These are phyloP conservation scores for Gentiana macrophylla DNA, from an alignment of 257 asterid species.

Conservation along the genomic window DNA sequence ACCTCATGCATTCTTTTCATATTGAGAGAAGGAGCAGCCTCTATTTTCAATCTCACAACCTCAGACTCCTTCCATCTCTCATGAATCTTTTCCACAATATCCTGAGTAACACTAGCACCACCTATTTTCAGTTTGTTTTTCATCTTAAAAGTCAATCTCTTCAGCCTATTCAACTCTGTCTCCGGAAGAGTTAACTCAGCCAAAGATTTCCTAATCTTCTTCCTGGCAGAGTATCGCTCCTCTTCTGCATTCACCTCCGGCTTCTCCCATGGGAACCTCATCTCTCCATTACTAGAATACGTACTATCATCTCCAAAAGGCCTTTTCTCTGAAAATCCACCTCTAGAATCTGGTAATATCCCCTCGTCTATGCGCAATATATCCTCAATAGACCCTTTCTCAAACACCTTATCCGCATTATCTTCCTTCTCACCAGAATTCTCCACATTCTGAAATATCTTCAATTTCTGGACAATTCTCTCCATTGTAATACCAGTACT, in stretches of 20 bases:
- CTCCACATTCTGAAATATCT: constrained; percentile 78
- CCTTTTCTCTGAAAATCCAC: constrained; percentile 54
- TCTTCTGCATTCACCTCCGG: constrained; percentile 18
- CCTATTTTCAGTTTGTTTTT: constrained; percentile 61
- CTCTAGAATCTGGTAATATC: constrained; percentile 62
- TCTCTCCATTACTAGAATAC: constrained; percentile 28
- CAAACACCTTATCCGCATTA: constrained; percentile 26
- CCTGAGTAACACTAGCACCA: constrained; percentile 75
- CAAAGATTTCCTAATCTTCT: constrained; percentile 43
- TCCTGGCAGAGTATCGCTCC: constrained; percentile 37
- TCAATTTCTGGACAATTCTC: constrained; percentile 78
- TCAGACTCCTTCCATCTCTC: constrained; percentile 81
- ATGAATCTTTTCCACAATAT: constrained; percentile 66
- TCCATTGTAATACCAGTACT: constrained; percentile 84
- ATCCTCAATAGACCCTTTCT: constrained; percentile 80
- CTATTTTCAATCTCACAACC: constrained; percentile 78
- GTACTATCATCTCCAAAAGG: constrained; percentile 50
- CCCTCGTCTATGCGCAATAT: constrained; percentile 80
- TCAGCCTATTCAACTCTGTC: constrained; percentile 66
- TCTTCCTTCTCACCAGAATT: constrained; percentile 34
- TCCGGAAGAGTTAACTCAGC: constrained; percentile 85
- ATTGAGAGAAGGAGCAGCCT: constrained; percentile 89
- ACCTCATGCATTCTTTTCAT: constrained; percentile 85
- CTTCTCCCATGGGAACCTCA: constrained; percentile 85
- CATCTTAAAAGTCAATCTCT: constrained; percentile 47